These are phyloP conservation scores for Neurospora sp. DNA, from an alignment of 495 filamentous ascomycete species.

Conservation along the genomic window DNA sequence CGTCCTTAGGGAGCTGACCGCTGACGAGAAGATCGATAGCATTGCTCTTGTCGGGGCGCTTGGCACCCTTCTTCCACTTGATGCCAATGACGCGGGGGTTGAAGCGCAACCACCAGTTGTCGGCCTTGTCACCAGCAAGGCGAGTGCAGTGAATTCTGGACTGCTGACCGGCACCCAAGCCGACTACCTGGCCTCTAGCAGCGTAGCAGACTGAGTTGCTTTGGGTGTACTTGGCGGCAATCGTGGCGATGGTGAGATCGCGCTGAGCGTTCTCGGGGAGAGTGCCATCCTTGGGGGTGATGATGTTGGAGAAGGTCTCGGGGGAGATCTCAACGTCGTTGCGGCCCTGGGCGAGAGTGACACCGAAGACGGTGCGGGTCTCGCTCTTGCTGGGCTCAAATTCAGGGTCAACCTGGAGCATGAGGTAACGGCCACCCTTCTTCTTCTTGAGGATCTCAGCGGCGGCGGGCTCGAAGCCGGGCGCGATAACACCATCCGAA, in stretches of 20 bases:
- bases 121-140: slow-evolving; percentile 95
- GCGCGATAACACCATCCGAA: slow-evolving; percentile 91
- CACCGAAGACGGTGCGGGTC: slow-evolving; percentile 76
- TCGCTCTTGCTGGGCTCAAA: slow-evolving; percentile 71
- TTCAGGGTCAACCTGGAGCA: slow-evolving; percentile 85
- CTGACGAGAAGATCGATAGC: slow-evolving; percentile 92
- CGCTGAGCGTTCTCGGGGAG: slow-evolving; percentile 75
- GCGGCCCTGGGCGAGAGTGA: slow-evolving; percentile 76
- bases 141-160: slow-evolving; percentile 97
- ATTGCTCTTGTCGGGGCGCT: slow-evolving; percentile 95
- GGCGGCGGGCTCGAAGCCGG: slow-evolving; percentile 72
- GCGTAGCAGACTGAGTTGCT: slow-evolving; percentile 98
- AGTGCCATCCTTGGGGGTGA: slow-evolving; percentile 66
- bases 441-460: slow-evolving; percentile 92
- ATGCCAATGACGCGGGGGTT: slow-evolving; percentile 75
- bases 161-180: slow-evolving; percentile 92
- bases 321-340: slow-evolving; percentile 84
- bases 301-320: slow-evolving; percentile 70
- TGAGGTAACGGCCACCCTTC: slow-evolving; percentile 94
- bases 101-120: slow-evolving; percentile 99
- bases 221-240: slow-evolving; percentile 95
- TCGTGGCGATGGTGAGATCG: slow-evolving; percentile 90
- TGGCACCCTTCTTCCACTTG: slow-evolving; percentile 94
- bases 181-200: slow-evolving; percentile 86
- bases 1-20: slow-evolving; percentile 70